Percentiles rank a stretch among this genome's conserved stretches.
Evolutionary conservation across 1,284 basidiomycete species (phyloP).

Genomic region (Ceratorhiza oryzae-sativae): DNA sequence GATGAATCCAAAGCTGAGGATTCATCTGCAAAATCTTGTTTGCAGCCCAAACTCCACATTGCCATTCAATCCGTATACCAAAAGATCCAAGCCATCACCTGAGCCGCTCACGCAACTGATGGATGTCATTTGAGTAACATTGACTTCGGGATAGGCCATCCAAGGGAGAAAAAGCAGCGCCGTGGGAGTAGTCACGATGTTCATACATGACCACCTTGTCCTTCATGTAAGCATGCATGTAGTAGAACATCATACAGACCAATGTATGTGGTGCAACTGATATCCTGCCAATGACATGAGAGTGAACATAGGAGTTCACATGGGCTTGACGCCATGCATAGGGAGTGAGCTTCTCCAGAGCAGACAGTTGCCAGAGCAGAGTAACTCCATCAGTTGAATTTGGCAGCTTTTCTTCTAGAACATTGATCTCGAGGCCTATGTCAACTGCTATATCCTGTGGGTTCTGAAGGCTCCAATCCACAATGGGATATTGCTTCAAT

Average conservation of each 20-base stretch:
- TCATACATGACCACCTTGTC: conserved; percentile 13
- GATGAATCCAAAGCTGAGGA: background rate
- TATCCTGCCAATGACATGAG: conserved; percentile 7
- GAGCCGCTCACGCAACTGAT: background rate
- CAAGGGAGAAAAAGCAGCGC: background rate
- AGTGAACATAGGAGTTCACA: conserved; percentile 12
- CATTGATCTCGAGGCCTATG: conserved; percentile 15
- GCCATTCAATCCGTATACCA: background rate
- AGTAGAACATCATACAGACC: background rate
- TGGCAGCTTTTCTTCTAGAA: background rate
- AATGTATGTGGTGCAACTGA: background rate
- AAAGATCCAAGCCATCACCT: background rate
- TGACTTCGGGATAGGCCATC: background rate
- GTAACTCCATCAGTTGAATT: background rate
- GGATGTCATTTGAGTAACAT: background rate
- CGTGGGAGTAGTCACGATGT: conserved; percentile 7
- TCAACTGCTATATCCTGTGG: conserved; percentile 9
- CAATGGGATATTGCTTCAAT: background rate
- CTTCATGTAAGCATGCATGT: conserved; percentile 8
- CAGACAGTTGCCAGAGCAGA: background rate
- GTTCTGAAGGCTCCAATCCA: conserved; percentile 28
- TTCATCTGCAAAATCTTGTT: background rate
- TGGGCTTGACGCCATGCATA: background rate
- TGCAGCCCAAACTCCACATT: conserved; percentile 23
- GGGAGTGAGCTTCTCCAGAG: background rate